A percentile compares a stretch with the other conserved stretches of the same genome.
Evolutionary conservation across 345 rosid species (phyloP).

Genomic region (Anastatica hierochuntica): DNA sequence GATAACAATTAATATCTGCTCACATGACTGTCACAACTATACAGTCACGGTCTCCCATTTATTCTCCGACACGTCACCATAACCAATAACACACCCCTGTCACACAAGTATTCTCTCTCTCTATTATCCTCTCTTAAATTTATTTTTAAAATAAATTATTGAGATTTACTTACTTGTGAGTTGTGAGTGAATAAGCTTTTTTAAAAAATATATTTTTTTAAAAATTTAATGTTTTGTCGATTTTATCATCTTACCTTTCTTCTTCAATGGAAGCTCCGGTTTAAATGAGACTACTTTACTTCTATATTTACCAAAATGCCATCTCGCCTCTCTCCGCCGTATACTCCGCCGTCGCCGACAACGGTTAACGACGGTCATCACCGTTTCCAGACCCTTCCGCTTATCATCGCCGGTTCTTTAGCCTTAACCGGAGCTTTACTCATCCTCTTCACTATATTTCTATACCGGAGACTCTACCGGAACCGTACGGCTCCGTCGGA

Average conservation of each 20-base stretch:
- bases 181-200: too few species aligned
- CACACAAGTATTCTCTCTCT: slow-evolving; percentile 5
- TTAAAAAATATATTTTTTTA: neutral
- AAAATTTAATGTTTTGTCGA: neutral
- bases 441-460: slow-evolving; percentile 29
- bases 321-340: slow-evolving; percentile 29
- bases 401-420: slow-evolving; percentile 28
- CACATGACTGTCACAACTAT: slow-evolving; percentile 25
- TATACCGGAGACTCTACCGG: slow-evolving; percentile 61
- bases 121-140: slow-evolving; percentile 17
- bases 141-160: neutral
- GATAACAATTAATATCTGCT: neutral
- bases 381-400: slow-evolving; percentile 23
- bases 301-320: slow-evolving; percentile 36
- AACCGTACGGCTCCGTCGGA: slow-evolving; percentile 80
- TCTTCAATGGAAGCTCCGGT: slow-evolving; percentile 14
- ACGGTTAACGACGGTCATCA: slow-evolving; percentile 6
- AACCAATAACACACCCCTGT: neutral
- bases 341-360: slow-evolving; percentile 17
- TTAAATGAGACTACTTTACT: slow-evolving; percentile 5
- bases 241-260: slow-evolving; percentile 10
- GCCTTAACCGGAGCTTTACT: slow-evolving; percentile 34
- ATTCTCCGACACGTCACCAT: slow-evolving; percentile 8
- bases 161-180: too few species aligned
- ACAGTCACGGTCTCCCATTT: slow-evolving; percentile 16